Evolutionary conservation across 2,329 filamentous ascomycete genomes (phyloP).

Genomic region (Hypoxylon sp.): DNA sequence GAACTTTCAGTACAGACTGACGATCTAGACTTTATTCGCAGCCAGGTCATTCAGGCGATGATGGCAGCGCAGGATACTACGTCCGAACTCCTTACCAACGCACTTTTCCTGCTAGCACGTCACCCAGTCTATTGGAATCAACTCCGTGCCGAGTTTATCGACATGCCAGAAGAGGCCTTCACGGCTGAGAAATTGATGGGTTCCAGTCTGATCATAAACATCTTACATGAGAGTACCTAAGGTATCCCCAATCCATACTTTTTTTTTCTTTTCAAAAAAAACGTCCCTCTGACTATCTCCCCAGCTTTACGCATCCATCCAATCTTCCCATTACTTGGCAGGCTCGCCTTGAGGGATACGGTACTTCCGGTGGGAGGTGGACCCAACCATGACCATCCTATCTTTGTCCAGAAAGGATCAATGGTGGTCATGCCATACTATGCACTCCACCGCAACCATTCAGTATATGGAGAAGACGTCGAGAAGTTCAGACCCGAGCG

Average conservation of each 20-base stretch:
- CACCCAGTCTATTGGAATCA: constrained; percentile 3
- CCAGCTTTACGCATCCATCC: constrained; percentile 13
- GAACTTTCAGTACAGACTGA: not conserved
- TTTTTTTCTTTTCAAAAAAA: no score
- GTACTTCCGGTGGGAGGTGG: constrained; percentile 19
- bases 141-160: constrained; percentile 7
- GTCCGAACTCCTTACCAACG: constrained; percentile 8
- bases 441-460: constrained; percentile 19
- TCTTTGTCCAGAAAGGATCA: constrained; percentile 15
- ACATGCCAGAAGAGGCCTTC: constrained; percentile 3
- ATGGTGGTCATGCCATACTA: constrained; percentile 9
- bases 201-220: constrained; percentile 1
- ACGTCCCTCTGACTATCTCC: not conserved
- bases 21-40: constrained; percentile 4
- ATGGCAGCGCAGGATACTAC: constrained; percentile 30
- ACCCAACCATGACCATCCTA: constrained; percentile 9
- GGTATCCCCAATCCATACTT: not conserved
- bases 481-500: constrained; percentile 22
- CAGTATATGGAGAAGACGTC: constrained; percentile 6
- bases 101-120: constrained; percentile 6
- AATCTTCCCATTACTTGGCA: constrained; percentile 17
- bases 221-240: constrained; percentile 14
- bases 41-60: constrained; percentile 28
- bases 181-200: constrained; percentile 4
- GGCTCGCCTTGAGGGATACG: constrained; percentile 20